phyloP scores from a whole-genome alignment of 2,329 filamentous ascomycete species.

The Ilyonectria destructans region DNA sequence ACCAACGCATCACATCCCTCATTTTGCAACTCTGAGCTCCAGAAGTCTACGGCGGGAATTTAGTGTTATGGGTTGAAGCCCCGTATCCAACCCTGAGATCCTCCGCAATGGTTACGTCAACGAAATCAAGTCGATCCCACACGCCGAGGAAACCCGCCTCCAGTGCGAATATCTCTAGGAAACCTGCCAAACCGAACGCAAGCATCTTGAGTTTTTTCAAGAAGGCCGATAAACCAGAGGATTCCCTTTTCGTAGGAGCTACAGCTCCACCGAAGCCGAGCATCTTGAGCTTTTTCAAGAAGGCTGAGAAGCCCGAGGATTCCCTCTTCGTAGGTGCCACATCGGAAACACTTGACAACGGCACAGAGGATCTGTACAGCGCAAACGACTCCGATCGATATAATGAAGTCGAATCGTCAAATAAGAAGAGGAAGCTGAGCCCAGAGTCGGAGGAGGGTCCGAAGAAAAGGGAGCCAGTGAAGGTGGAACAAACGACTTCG shows the following conservation, averaged over 20 bases:
- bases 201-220: conserved; percentile 85
- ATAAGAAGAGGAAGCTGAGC: conserved; percentile 51
- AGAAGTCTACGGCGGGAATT: neutral
- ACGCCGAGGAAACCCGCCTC: conserved; percentile 53
- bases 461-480: conserved; percentile 15
- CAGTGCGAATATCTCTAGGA: conserved; percentile 50
- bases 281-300: conserved; percentile 84
- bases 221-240: conserved; percentile 74
- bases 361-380: conserved; percentile 50
- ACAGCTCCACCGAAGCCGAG: conserved; percentile 68
- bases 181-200: conserved; percentile 66
- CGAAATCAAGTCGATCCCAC: conserved; percentile 52
- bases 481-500: conserved; percentile 45
- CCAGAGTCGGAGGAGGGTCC: conserved; percentile 36
- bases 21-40: neutral
- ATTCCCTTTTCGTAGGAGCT: conserved; percentile 70
- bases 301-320: conserved; percentile 73
- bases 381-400: conserved; percentile 49
- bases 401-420: conserved; percentile 55
- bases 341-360: conserved; percentile 33
- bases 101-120: conserved; percentile 54
- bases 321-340: conserved; percentile 67
- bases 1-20: neutral
- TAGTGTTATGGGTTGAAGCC: neutral
- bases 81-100: neutral